phyloP scores from a whole-genome alignment of 768 basidiomycete species.

The Rhodotorula graminis region DNA sequence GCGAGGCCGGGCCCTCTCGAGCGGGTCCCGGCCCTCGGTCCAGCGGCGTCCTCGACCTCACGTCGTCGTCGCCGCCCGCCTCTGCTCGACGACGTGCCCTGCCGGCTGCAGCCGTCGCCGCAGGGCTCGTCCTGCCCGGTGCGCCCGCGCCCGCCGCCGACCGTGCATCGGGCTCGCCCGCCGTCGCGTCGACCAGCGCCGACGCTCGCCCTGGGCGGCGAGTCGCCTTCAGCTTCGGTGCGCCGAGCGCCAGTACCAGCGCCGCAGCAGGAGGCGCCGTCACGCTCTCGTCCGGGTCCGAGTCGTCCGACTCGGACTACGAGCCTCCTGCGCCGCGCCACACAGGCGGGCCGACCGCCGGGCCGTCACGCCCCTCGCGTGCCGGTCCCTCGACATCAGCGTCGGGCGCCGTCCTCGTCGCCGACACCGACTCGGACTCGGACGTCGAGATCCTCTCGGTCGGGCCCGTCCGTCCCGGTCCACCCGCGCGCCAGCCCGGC shows the following conservation, averaged over 20 bases:
- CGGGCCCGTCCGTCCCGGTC: not conserved
- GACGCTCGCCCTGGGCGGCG: too few relatives aligned
- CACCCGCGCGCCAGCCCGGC: not conserved
- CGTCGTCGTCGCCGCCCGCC: not conserved
- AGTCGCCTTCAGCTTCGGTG: too few relatives aligned
- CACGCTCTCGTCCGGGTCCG: constrained; percentile 1
- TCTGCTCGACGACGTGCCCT: not conserved
- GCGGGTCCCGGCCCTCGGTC: too few relatives aligned
- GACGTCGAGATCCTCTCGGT: constrained; percentile 7
- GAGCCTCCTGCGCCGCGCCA: not conserved
- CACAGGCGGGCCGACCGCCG: not conserved
- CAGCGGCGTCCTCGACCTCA: constrained; percentile 6
- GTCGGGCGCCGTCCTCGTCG: not conserved
- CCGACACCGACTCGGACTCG: not conserved
- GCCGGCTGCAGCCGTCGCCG: not conserved
- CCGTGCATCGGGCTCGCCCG: too few relatives aligned
- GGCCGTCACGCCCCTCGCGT: too few relatives aligned
- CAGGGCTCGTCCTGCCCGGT: not conserved
- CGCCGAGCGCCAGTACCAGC: too few relatives aligned
- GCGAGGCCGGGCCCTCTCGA: too few relatives aligned
- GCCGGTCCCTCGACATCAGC: too few relatives aligned
- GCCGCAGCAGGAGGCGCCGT: not conserved
- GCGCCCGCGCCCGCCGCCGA: not conserved
- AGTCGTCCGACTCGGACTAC: not conserved
- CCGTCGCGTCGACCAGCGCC: too few relatives aligned